Base-by-base conservation (phyloP, 2,329 filamentous ascomycete species). In the Venturia nashicola region DNA sequence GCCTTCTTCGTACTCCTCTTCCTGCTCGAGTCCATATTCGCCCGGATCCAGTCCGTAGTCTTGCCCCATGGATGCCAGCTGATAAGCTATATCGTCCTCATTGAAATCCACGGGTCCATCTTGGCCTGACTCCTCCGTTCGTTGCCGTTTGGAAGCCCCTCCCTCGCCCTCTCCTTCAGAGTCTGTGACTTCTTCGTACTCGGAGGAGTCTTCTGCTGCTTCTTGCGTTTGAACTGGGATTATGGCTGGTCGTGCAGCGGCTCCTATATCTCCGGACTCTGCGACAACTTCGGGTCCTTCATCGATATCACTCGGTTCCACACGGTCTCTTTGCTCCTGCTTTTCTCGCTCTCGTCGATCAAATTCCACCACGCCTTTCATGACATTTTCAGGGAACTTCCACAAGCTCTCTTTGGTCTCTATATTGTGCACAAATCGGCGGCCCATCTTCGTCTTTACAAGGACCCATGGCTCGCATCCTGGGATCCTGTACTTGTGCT, bases 61-160 rank as follows among this genome's bases (percentile, higher is more conserved):
- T 68, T 89, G 83, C 63, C 89, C 91, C 90, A 97, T 96, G 34
- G 89, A 87, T 62, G 90, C 89, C 14, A 99, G 80, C 71, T 99
- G 94, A 72, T 87, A 92, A 43, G 90, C 92, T 69, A 99, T 95
- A 71, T 99, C 94, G 62, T 92, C 93, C 73, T 97, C 94, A 64
- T 89, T 90, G 70, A 96, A 96, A 70, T 97, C 93, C 8, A 94
- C 76, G 0, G 80, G 77, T 57, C 77, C 75, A 14, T 81, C 76
- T 9, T 76, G 76, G 11, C 68, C 65, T 16, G 67, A 69, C 11
- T 79, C 79, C 67, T 65, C 77, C 71, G 68, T 85, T 71, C 73
- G 80, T 71, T 72, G 77, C 64, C 74, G 80, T 75, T 79, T 84
- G 65, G 72, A 76, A 68, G 75, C 72, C 65, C 83, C 80, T 74